phyloP scores from a whole-genome alignment of 1,284 basidiomycete genomes.

The Leccinum angustisporum region DNA sequence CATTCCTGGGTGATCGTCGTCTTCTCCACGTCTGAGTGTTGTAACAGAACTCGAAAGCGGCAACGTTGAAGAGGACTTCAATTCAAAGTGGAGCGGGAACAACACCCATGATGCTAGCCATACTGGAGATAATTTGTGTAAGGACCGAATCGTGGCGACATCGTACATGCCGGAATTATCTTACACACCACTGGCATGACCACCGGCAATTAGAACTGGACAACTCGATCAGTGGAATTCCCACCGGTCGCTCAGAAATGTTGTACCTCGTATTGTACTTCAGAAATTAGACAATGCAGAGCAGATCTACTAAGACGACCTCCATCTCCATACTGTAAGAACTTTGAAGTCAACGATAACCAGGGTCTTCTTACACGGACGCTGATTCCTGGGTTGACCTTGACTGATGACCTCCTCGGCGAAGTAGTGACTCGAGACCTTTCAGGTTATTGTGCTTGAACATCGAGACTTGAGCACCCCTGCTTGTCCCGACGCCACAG shows the following conservation, averaged over 20 bases:
- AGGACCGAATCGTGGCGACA: conserved; percentile 81
- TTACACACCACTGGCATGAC: conserved; percentile 45
- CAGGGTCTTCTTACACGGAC: conserved; percentile 99
- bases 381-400: conserved; percentile 94
- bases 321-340: conserved; percentile 99
- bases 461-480: conserved; percentile 38
- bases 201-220: conserved; percentile 93
- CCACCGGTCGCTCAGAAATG: background rate
- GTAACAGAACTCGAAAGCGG: conserved; percentile 36
- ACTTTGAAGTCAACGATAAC: conserved; percentile 83
- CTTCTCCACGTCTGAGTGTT: conserved; percentile 31
- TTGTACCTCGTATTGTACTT: conserved; percentile 94
- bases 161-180: conserved; percentile 74
- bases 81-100: conserved; percentile 42
- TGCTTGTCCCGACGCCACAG: too few species aligned
- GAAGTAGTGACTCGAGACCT: conserved; percentile 77
- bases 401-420: conserved; percentile 87
- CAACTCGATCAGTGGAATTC: conserved; percentile 9
- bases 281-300: conserved; percentile 73
- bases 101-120: conserved; percentile 96
- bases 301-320: conserved; percentile 88
- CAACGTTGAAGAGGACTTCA: conserved; percentile 22
- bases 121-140: conserved; percentile 88
- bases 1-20: conserved; percentile 60
- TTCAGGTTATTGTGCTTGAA: conserved; percentile 98